Evolutionary conservation across 345 rosid species (phyloP).

Genomic region (Schrenkiella parvula): DNA sequence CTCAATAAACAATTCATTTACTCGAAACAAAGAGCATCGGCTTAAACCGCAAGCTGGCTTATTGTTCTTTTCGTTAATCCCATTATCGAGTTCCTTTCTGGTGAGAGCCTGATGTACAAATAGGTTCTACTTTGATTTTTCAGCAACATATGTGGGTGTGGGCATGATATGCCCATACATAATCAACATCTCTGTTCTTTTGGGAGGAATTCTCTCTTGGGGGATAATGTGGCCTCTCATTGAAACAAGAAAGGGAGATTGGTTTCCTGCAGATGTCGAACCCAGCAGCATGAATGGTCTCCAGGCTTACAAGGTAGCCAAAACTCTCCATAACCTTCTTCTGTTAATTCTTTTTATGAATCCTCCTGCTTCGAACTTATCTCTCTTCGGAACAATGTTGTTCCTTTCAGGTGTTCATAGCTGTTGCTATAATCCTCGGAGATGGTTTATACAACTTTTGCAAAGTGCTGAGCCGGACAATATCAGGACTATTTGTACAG

Average conservation of each 20-base stretch:
- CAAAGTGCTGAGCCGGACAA: slow-evolving; percentile 62
- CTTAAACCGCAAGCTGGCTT: slow-evolving; percentile 7
- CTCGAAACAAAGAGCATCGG: not conserved
- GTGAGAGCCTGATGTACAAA: slow-evolving; percentile 30
- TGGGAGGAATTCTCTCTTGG: slow-evolving; percentile 81
- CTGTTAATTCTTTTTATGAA: not conserved
- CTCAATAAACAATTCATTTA: not conserved
- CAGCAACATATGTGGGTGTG: slow-evolving; percentile 79
- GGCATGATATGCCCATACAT: slow-evolving; percentile 91
- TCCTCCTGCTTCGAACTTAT: not conserved
- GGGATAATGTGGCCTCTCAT: slow-evolving; percentile 89
- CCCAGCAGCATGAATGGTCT: slow-evolving; percentile 51
- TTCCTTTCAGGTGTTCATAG: slow-evolving; percentile 58
- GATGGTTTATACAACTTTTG: slow-evolving; percentile 74
- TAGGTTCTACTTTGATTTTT: slow-evolving; percentile 88
- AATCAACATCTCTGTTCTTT: slow-evolving; percentile 56
- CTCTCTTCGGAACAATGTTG: not conserved
- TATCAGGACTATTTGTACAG: slow-evolving; percentile 47
- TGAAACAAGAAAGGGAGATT: slow-evolving; percentile 50
- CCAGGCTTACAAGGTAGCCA: slow-evolving; percentile 65
- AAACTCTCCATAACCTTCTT: slow-evolving; percentile 4
- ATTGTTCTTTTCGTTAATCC: slow-evolving; percentile 6
- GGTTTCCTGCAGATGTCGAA: slow-evolving; percentile 45
- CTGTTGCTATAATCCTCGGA: slow-evolving; percentile 81
- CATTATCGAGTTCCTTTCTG: slow-evolving; percentile 18